Percentiles rank a stretch among this genome's conserved stretches.
phyloP scores from a whole-genome alignment of 108 stramenopile genomes.

The Aurantiochytrium sp. region DNA sequence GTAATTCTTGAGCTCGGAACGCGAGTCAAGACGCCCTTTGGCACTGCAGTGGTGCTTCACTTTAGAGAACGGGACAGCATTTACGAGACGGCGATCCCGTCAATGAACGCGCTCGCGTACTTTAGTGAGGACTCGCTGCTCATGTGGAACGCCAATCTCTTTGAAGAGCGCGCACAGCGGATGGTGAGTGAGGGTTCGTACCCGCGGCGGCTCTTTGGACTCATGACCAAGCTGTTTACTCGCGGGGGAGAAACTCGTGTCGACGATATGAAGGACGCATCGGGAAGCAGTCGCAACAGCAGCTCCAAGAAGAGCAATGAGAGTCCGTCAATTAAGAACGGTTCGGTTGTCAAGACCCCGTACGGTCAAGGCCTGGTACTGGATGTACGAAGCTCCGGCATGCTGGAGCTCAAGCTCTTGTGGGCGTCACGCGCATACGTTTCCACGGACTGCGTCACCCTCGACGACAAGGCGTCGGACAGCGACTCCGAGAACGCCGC shows the following conservation, averaged over 20 bases:
- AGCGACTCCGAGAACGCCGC: not conserved
- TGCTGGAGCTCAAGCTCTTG: not conserved
- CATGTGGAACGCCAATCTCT: not conserved
- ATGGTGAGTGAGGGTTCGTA: not conserved
- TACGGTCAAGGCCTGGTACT: not conserved
- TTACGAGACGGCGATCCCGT: not conserved
- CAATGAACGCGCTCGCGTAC: not conserved
- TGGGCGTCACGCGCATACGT: not conserved
- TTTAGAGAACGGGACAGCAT: conserved; percentile 14
- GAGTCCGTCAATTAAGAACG: not conserved
- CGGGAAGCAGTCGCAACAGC: not conserved
- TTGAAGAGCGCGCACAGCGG: not conserved
- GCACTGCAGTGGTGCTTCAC: not conserved
- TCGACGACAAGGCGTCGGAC: not conserved
- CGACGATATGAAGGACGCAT: not conserved
- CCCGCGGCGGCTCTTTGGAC: not conserved
- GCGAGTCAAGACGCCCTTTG: conserved; percentile 12
- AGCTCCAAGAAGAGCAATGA: too few species aligned
- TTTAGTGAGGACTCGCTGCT: not conserved
- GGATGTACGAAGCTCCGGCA: not conserved
- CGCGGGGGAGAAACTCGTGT: not conserved
- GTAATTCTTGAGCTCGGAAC: conserved; percentile 4
- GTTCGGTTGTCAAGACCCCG: not conserved
- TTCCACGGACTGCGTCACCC: not conserved
- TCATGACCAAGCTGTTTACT: not conserved